Conservation (phyloP, 2,329 filamentous ascomycete species). For the Tolypocladium sp. region DNA sequence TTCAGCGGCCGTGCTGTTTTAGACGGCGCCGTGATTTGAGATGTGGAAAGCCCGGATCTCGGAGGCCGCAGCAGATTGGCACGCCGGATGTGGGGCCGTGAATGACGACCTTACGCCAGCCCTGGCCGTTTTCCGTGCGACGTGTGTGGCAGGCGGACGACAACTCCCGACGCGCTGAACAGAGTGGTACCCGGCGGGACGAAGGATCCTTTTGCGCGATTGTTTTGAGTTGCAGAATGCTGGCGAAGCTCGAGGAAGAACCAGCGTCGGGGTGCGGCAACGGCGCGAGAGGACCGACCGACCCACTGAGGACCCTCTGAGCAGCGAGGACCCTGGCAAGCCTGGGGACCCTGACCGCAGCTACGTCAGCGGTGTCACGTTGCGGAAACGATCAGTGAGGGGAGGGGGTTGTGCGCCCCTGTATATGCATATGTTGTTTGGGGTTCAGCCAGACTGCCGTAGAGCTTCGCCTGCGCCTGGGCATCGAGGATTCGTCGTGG, state of each 20-base stretch:
- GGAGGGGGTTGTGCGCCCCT: neutral
- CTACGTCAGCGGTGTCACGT: neutral
- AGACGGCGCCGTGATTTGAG: neutral
- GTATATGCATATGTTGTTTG: neutral
- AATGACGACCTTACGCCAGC: neutral
- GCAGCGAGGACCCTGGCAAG: too few relatives aligned
- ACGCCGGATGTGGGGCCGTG: neutral
- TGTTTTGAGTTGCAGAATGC: neutral
- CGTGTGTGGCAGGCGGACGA: neutral
- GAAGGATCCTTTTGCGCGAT: neutral
- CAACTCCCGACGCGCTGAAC: neutral
- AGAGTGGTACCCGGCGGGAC: neutral
- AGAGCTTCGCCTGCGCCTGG: neutral
- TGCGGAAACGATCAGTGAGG: neutral
- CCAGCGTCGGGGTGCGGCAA: too few relatives aligned
- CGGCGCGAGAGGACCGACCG: neutral
- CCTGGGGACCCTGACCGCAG: too few relatives aligned
- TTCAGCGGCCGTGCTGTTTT: neutral
- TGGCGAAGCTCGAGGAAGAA: too few relatives aligned
- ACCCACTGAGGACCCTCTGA: neutral
- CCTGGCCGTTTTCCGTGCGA: neutral
- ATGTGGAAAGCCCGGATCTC: neutral
- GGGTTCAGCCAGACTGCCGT: neutral
- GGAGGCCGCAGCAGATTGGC: neutral
- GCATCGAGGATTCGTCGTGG: neutral